Conservation (phyloP, 176 grass and related monocot species). For the Triticum timopheevii region DNA sequence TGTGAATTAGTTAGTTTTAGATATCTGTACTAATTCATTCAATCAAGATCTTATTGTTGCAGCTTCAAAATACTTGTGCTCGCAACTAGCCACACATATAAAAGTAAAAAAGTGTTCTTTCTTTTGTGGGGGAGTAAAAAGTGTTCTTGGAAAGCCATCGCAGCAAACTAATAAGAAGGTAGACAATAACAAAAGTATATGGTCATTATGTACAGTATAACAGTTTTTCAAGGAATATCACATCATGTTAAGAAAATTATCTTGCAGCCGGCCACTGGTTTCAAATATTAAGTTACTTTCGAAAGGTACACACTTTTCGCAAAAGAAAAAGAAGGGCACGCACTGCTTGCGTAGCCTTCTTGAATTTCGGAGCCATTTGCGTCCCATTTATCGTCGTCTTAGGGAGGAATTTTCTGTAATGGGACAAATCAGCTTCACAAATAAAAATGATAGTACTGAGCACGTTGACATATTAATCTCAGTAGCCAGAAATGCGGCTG, state of each 20-base stretch:
- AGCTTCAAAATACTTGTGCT: too few species aligned
- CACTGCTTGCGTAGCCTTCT: background rate
- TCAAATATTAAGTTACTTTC: too few species aligned
- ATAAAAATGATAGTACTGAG: background rate
- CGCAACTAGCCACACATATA: background rate
- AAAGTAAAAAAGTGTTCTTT: too few species aligned
- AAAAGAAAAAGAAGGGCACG: background rate
- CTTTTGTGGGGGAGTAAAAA: too few species aligned
- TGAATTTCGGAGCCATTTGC: background rate
- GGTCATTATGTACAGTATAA: background rate
- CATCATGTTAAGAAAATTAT: too few species aligned
- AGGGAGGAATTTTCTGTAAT: background rate
- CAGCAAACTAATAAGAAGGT: background rate
- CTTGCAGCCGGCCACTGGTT: too few species aligned
- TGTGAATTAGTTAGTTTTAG: background rate
- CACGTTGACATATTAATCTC: background rate
- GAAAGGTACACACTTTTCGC: background rate
- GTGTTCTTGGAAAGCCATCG: too few species aligned
- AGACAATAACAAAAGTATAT: background rate
- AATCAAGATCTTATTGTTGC: background rate
- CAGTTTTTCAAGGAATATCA: background rate
- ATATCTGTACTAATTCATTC: background rate
- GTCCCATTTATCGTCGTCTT: background rate
- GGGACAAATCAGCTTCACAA: background rate
- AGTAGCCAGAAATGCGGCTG: conserved; percentile 12